These are phyloP conservation scores for Gossypium herbaceum DNA, from an alignment of 345 rosid genomes.

Conservation along the genomic window DNA sequence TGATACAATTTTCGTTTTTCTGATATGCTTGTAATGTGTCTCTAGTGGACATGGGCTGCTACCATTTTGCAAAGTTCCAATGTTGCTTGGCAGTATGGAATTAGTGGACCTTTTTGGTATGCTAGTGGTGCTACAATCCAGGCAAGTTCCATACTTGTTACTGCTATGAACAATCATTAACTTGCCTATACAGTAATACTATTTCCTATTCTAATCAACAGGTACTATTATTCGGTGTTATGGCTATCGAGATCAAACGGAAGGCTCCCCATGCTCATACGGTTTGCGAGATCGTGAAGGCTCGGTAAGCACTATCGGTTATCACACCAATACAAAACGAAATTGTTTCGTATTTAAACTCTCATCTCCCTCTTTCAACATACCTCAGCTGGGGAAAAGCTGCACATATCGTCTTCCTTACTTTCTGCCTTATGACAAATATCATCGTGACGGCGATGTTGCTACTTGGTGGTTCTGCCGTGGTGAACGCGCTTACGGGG, in stretches of 20 bases:
- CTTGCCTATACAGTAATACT: background rate
- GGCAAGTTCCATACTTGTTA: slow-evolving; percentile 34
- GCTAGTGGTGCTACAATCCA: slow-evolving; percentile 95
- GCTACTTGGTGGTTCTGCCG: slow-evolving; percentile 90
- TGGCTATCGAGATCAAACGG: slow-evolving; percentile 95
- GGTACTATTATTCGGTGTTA: slow-evolving; percentile 85
- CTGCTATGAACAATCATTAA: background rate
- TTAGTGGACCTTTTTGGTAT: slow-evolving; percentile 97
- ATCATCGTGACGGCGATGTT: slow-evolving; percentile 86
- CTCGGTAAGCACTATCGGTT: background rate
- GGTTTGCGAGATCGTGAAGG: slow-evolving; percentile 5
- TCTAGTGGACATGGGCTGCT: slow-evolving; percentile 98
- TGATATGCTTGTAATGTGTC: slow-evolving; percentile 1
- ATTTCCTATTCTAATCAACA: slow-evolving; percentile 19
- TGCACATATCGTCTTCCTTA: slow-evolving; percentile 79
- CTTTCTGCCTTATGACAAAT: slow-evolving; percentile 78
- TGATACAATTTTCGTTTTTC: background rate
- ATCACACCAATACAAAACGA: background rate
- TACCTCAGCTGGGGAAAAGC: slow-evolving; percentile 76
- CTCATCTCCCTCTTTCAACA: background rate
- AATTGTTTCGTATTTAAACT: background rate
- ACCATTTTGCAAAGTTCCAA: slow-evolving; percentile 96
- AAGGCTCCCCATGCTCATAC: slow-evolving; percentile 96
- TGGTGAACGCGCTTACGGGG: slow-evolving; percentile 88
- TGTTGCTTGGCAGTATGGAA: slow-evolving; percentile 91